Percentiles rank a stretch among this genome's conserved stretches.
Conservation (phyloP, 768 basidiomycete species). For the Dendrothele bispora region DNA sequence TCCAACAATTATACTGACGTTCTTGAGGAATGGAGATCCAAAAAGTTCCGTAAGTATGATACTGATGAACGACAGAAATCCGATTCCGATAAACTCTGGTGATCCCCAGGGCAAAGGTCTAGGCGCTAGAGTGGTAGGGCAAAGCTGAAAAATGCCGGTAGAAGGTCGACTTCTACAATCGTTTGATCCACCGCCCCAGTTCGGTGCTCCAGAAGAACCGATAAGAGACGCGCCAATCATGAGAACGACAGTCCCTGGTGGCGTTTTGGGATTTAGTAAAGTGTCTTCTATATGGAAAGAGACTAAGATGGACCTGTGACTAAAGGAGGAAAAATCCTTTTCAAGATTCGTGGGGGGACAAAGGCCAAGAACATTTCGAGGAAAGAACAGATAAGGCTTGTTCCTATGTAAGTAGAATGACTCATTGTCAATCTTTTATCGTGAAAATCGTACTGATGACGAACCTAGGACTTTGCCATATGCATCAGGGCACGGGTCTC, state of each 20-base stretch:
- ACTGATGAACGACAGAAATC: slow-evolving; percentile 60
- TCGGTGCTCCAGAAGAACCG: slow-evolving; percentile 68
- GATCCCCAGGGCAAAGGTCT: slow-evolving; percentile 79
- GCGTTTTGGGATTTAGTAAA: not conserved
- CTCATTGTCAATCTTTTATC: too few relatives aligned
- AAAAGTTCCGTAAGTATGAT: slow-evolving; percentile 53
- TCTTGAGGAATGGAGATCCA: slow-evolving; percentile 84
- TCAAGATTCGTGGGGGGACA: slow-evolving; percentile 60
- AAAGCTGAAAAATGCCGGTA: slow-evolving; percentile 67
- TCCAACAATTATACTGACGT: slow-evolving; percentile 75
- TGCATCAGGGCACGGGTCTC: slow-evolving; percentile 72
- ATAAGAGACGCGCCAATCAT: slow-evolving; percentile 80
- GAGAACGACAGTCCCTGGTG: slow-evolving; percentile 69
- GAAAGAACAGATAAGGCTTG: slow-evolving; percentile 75
- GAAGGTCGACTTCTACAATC: slow-evolving; percentile 61
- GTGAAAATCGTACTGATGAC: slow-evolving; percentile 11
- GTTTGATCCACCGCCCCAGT: slow-evolving; percentile 87
- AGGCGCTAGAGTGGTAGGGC: slow-evolving; percentile 71
- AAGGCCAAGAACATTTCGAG: slow-evolving; percentile 81
- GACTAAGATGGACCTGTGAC: slow-evolving; percentile 55
- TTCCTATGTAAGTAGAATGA: slow-evolving; percentile 44
- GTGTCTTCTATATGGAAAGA: not conserved
- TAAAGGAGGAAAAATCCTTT: slow-evolving; percentile 75
- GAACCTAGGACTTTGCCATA: slow-evolving; percentile 76
- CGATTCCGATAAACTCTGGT: slow-evolving; percentile 82